Base-by-base conservation (phyloP, 176 grass and related monocot genomes). In the Paspalum notatum region DNA sequence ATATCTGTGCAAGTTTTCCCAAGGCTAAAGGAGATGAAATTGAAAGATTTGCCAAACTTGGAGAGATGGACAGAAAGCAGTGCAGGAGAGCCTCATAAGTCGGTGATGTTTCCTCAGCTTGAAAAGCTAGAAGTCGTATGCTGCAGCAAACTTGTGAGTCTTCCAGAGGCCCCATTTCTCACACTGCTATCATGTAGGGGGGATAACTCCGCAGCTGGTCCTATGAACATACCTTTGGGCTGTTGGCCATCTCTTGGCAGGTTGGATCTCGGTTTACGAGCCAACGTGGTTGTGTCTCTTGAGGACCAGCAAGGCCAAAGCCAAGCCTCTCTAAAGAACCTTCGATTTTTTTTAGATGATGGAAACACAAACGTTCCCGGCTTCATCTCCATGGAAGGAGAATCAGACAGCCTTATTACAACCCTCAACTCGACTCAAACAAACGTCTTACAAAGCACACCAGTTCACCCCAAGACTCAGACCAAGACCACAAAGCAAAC, bases 91-190 rank as follows among this genome's bases (percentile, higher is more conserved):
- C 0, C 61, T 0, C 0, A 14, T 38, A 27, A 2, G 20, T 7
- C 8, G 2, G 6, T 11, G 7, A 39, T 15, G 5, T 45, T 85
- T 37, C 56, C 83, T 0, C 0, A 17, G 3, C 46, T 85, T 0
- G 37, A 79, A 46, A 0, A 5, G 1, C 17, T 85, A 53, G 0
- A 0, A 0, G 53, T 72, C 0, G 0, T 0, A 0, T 0, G 2
- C 2, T 72, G 83, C 17, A 41, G 5, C 1, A 72, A 85, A 7
- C 48, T 17, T 45, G 12, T 40, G 7, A 25, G 0, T 32, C 3
- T 80, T 68, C 37, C 58, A 0, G 20, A 39, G 0, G 54, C 38
- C 25, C 27, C 75, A 39, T 4, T 15, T 16, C 58, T 85, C 17
- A 16, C 66, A 3, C 32, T 2, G 1, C 32, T 32, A 32, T 1